Percentiles rank a stretch among this genome's conserved stretches.
Conservation (phyloP, 116 monocot genomes). For the Trichopus zeylanicus region DNA sequence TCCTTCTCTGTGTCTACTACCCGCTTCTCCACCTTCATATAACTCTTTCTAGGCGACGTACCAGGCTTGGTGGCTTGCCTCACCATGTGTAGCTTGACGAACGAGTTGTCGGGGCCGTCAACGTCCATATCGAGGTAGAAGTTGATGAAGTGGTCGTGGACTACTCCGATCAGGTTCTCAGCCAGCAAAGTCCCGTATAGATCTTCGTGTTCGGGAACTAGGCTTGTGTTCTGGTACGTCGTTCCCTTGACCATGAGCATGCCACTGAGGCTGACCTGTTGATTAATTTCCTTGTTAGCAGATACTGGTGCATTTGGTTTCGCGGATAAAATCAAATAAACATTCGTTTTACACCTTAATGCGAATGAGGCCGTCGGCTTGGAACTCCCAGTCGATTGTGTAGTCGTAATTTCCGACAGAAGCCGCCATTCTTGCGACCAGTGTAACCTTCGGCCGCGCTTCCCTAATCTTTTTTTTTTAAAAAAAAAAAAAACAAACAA, state of each 20-base stretch:
- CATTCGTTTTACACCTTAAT: too few species aligned
- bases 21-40: slow-evolving; percentile 38
- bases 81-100: slow-evolving; percentile 43
- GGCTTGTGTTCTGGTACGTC: slow-evolving; percentile 31
- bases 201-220: slow-evolving; percentile 30
- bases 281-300: too few species aligned
- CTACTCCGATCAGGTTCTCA: slow-evolving; percentile 73
- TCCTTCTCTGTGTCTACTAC: slow-evolving; percentile 59
- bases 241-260: slow-evolving; percentile 66
- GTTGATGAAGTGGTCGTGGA: slow-evolving; percentile 81
- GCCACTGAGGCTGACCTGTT: slow-evolving; percentile 27
- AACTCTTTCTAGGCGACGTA: slow-evolving; percentile 55
- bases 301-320: too few species aligned
- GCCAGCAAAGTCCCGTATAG: slow-evolving; percentile 59
- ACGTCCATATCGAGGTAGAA: slow-evolving; percentile 84
- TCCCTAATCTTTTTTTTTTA: slow-evolving; percentile 21
- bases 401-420: slow-evolving; percentile 94
- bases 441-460: slow-evolving; percentile 81
- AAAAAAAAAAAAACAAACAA: background rate
- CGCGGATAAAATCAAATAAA: too few species aligned
- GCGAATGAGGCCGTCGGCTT: slow-evolving; percentile 78
- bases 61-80: slow-evolving; percentile 26
- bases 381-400: slow-evolving; percentile 95
- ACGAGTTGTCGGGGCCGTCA: slow-evolving; percentile 71
- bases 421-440: slow-evolving; percentile 85